Conservation (phyloP, 2,329 filamentous ascomycete species). For the Stemphylium lycopersici region DNA sequence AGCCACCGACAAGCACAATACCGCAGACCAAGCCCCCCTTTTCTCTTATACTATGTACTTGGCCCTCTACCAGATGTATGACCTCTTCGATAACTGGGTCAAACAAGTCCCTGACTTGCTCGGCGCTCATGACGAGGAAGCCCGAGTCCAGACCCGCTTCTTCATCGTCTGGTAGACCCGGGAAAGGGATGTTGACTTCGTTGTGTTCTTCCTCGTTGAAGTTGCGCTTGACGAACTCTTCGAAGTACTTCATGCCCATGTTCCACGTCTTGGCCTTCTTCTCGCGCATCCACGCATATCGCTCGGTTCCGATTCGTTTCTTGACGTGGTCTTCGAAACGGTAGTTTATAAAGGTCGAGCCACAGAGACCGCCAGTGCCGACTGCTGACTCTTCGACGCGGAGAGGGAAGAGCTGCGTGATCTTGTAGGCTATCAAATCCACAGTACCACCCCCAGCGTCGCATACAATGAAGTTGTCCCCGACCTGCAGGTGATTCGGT, state of each 20-base stretch:
- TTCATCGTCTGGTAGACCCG: constrained; percentile 76
- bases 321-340: constrained; percentile 79
- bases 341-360: constrained; percentile 80
- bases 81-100: constrained; percentile 72
- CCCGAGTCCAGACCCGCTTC: constrained; percentile 76
- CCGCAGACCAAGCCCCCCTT: constrained; percentile 58
- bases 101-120: constrained; percentile 74
- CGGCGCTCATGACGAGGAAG: constrained; percentile 73
- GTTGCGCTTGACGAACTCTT: constrained; percentile 84
- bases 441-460: constrained; percentile 53
- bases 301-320: constrained; percentile 67
- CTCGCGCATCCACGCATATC: constrained; percentile 75
- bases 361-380: constrained; percentile 77
- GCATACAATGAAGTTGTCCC: constrained; percentile 65
- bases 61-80: constrained; percentile 50
- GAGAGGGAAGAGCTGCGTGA: constrained; percentile 73
- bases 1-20: constrained; percentile 83
- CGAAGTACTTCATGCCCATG: constrained; percentile 75
- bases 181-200: constrained; percentile 80
- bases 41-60: constrained; percentile 50
- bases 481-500: constrained; percentile 73
- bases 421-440: constrained; percentile 73
- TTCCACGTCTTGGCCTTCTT: constrained; percentile 81
- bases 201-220: constrained; percentile 79
- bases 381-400: constrained; percentile 79